These are phyloP conservation scores for Coleophoma crateriformis DNA, from an alignment of 2,329 filamentous ascomycete genomes.

Conservation along the genomic window DNA sequence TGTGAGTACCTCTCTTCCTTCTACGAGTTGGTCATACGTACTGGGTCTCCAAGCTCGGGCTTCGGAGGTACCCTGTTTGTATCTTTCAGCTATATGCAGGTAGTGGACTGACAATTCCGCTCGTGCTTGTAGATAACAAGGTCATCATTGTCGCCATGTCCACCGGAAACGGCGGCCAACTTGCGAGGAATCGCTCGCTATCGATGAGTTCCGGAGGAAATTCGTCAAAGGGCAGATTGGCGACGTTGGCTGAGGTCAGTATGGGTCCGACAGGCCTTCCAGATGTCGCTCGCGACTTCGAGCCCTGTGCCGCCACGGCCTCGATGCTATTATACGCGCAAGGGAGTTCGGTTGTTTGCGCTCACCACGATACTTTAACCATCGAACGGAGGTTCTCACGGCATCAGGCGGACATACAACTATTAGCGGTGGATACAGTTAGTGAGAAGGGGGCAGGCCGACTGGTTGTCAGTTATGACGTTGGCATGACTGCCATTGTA, in stretches of 20 bases:
- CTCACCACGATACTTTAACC: slow-evolving; percentile 87
- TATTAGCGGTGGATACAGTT: slow-evolving; percentile 85
- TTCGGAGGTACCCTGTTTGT: slow-evolving; percentile 13
- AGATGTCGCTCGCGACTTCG: slow-evolving; percentile 55
- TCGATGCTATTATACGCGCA: slow-evolving; percentile 88
- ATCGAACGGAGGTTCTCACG: slow-evolving; percentile 82
- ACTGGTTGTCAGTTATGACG: slow-evolving; percentile 89
- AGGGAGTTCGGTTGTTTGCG: slow-evolving; percentile 74
- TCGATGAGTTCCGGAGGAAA: slow-evolving; percentile 53
- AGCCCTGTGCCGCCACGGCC: slow-evolving; percentile 85
- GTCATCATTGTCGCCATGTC: slow-evolving; percentile 47
- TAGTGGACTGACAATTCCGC: slow-evolving; percentile 22
- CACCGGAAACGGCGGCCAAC: slow-evolving; percentile 46
- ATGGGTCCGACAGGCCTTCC: slow-evolving; percentile 37
- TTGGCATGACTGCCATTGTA: slow-evolving; percentile 84
- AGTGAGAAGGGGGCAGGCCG: slow-evolving; percentile 82
- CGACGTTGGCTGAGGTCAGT: slow-evolving; percentile 45
- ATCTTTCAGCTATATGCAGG: slow-evolving; percentile 16
- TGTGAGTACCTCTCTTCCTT: slow-evolving; percentile 19
- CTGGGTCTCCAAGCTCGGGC: slow-evolving; percentile 12
- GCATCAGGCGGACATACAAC: slow-evolving; percentile 76
- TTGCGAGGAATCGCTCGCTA: slow-evolving; percentile 52
- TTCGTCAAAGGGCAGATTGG: slow-evolving; percentile 34
- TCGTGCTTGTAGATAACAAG: slow-evolving; percentile 20
- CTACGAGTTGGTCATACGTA: slow-evolving; percentile 11